Evolutionary conservation across 2,329 filamentous ascomycete genomes (phyloP), one percentile per base, ranked within the genome.

Genomic region (Juglanconis sp.): DNA sequence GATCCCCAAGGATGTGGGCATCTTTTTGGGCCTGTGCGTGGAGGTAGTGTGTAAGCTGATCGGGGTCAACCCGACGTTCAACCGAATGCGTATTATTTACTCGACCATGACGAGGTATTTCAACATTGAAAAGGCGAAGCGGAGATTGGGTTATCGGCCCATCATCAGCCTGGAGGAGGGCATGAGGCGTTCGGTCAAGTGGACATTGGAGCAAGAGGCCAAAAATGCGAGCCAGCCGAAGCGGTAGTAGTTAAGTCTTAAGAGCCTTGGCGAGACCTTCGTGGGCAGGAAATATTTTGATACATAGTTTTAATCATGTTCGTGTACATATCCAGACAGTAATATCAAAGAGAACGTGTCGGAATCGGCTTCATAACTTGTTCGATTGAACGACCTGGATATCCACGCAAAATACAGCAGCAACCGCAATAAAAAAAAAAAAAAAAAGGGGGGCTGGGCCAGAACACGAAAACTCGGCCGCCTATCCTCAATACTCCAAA

Each of bases 51-150:
- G 76, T 63, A 72, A 68, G 67, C 65, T 83, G 59, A 64, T 86
- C 50, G 71, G 81, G 57, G 82, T 79, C 71, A 77, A 77, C 42
- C 78, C 84, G 2, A 86, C 81, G 17, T 81, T 88, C 67, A 87
- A 77, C 68, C 78, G 81, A 66, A 80, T 84, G 75, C 77, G 82
- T 59, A 83, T 90, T 63, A 77, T 82, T 65, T 91, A 88, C 72
- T 86, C 85, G 69, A 87, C 83, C 71, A 90, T 92, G 87, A 89
- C 86, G 60, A 81, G 90, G 60, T 93, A 92, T 75, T 92, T 90
- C 74, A 86, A 87, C 75, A 91, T 92, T 70, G 77, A 79, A 61
- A 93, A 93, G 81, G 90, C 90, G 59, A 89, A 86, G 79, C 78
- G 72, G 67, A 79, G 89, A 66, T 76, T 93, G 58, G 87, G 87